Evolutionary conservation across 1,284 basidiomycete species (phyloP).

Genomic region (Apiotrichum veenhuisii): DNA sequence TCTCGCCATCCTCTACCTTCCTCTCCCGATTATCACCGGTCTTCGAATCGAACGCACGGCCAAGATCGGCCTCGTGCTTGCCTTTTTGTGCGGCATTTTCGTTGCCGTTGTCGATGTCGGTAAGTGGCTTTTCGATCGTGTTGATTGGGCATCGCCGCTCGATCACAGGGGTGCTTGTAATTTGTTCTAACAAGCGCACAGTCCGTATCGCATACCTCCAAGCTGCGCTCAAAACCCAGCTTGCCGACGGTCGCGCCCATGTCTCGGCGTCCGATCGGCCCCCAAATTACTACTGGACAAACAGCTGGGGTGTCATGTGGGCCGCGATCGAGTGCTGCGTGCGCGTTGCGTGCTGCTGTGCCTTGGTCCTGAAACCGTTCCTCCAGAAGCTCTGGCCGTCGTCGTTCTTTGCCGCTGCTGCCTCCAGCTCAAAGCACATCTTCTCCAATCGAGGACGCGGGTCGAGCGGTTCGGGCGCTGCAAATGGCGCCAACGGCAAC

Average conservation of each 20-base stretch:
- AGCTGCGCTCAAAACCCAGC: constrained; percentile 31
- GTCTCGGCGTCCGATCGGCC: constrained; percentile 18
- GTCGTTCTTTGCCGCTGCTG: neutral
- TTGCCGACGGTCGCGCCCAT: constrained; percentile 8
- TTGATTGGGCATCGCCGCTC: neutral
- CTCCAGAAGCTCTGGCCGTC: constrained; percentile 28
- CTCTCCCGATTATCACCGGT: constrained; percentile 46
- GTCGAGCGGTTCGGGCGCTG: neutral
- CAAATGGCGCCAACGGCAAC: neutral
- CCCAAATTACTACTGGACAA: constrained; percentile 39
- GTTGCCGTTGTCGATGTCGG: constrained; percentile 46
- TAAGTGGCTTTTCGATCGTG: neutral
- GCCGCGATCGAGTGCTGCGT: constrained; percentile 44
- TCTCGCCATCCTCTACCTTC: constrained; percentile 45
- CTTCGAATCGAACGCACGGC: constrained; percentile 45
- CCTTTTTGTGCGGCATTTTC: constrained; percentile 46
- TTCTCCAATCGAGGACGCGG: neutral
- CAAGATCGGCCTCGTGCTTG: constrained; percentile 45
- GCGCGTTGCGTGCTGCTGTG: constrained; percentile 45
- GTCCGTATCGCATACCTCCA: constrained; percentile 46
- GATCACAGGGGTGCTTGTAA: neutral
- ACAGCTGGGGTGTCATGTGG: constrained; percentile 45
- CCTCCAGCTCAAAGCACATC: neutral
- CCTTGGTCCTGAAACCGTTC: constrained; percentile 47
- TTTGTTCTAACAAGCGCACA: constrained; percentile 3